Conservation (phyloP, 345 rosid genomes). For the Capsella bursapastoris region DNA sequence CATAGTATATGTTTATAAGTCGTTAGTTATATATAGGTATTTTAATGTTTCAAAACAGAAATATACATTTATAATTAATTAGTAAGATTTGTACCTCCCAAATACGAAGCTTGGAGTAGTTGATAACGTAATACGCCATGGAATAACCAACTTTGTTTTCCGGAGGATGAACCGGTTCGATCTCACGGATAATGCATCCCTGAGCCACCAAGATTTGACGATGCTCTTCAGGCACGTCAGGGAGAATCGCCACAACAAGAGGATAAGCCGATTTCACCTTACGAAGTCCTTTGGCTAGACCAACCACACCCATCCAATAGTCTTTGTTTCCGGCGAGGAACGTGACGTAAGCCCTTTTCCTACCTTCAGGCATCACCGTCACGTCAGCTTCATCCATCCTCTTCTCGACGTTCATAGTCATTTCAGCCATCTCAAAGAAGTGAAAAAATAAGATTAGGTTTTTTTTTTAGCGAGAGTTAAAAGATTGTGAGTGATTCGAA, state of each 20-base stretch:
- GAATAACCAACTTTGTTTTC: conserved; percentile 58
- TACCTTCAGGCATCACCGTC: neutral
- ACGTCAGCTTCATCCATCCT: neutral
- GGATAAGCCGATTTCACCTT: conserved; percentile 57
- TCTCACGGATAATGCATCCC: conserved; percentile 64
- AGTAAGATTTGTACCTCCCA: conserved; percentile 59
- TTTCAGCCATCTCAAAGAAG: neutral
- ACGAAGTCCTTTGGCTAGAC: conserved; percentile 67
- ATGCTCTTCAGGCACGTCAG: conserved; percentile 71
- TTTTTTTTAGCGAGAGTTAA: neutral
- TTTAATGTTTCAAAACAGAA: neutral
- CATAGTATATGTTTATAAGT: neutral
- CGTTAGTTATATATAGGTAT: neutral
- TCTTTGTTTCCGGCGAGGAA: conserved; percentile 71
- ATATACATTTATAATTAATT: neutral
- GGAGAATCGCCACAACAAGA: conserved; percentile 67
- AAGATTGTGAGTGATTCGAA: neutral
- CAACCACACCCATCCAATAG: conserved; percentile 70
- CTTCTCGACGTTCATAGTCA: neutral
- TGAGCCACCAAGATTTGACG: conserved; percentile 56
- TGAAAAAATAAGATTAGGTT: neutral
- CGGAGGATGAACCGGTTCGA: conserved; percentile 62
- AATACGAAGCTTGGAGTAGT: conserved; percentile 78
- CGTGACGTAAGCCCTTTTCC: conserved; percentile 53
- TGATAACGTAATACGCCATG: conserved; percentile 75